Conservation (phyloP, 306 rosid genomes). For the Castanospermum australe region DNA sequence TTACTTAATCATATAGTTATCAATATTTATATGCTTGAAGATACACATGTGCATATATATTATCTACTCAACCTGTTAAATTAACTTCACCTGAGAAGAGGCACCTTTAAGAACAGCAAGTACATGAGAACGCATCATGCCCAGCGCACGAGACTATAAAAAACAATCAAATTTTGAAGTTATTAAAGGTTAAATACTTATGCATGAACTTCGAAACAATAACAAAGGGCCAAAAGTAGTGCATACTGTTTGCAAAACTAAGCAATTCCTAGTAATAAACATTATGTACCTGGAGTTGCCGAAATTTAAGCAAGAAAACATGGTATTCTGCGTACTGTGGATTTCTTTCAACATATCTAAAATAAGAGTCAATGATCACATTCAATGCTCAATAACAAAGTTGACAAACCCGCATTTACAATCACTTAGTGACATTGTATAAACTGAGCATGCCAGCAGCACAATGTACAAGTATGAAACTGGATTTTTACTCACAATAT, state of each 20-base stretch:
- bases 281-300: constrained; percentile 84
- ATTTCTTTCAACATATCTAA: constrained; percentile 91
- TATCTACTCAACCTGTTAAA: constrained; percentile 28
- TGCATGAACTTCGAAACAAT: constrained; percentile 13
- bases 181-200: constrained; percentile 10
- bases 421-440: background rate
- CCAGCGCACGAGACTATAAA: constrained; percentile 92
- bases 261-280: constrained; percentile 12
- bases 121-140: constrained; percentile 92
- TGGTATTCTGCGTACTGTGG: constrained; percentile 95
- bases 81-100: constrained; percentile 82
- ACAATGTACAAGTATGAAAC: constrained; percentile 19
- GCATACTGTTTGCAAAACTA: constrained; percentile 1
- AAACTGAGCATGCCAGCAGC: background rate
- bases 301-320: constrained; percentile 93
- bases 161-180: constrained; percentile 29
- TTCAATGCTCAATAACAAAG: background rate
- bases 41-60: background rate
- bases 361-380: constrained; percentile 14
- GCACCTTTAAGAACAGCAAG: constrained; percentile 88
- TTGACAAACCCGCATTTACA: constrained; percentile 4
- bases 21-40: background rate
- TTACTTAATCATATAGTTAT: constrained; percentile 14
- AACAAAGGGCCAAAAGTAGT: background rate
- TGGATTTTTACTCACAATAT: constrained; percentile 71